phyloP scores from a whole-genome alignment of 768 basidiomycete species.

The Hirschioporus abietinus region DNA sequence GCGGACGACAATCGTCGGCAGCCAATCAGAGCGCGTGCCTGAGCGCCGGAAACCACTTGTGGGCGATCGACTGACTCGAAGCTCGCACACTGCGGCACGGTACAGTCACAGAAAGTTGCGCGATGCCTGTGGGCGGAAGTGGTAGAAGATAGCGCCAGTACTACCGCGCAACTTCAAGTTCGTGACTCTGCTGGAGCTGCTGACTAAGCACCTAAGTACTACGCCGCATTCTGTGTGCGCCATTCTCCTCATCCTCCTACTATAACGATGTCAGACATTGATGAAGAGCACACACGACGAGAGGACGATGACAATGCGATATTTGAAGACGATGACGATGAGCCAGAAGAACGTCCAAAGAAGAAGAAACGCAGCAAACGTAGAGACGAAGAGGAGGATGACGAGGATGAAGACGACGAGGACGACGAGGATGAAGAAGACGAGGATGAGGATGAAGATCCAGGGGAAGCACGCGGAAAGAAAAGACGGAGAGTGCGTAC shows the following conservation, averaged over 20 bases:
- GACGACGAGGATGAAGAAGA: conserved; percentile 34
- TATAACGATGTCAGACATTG: conserved; percentile 38
- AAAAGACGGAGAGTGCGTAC: conserved; percentile 57
- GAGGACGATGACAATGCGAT: conserved; percentile 24
- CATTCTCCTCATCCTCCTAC: conserved; percentile 21
- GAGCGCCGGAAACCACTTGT: no score
- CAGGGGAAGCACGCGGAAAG: conserved; percentile 41
- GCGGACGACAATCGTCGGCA: no score
- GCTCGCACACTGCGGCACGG: no score
- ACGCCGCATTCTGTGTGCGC: not conserved
- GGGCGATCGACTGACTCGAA: no score
- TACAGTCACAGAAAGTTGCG: no score
- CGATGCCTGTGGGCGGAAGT: no score
- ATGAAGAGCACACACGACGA: conserved; percentile 30
- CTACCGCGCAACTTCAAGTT: not conserved
- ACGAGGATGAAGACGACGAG: conserved; percentile 25
- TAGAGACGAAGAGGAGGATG: conserved; percentile 31
- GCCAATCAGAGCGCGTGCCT: no score
- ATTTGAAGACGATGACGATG: conserved; percentile 31
- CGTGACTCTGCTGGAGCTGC: no score
- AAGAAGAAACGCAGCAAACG: conserved; percentile 23
- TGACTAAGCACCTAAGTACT: not conserved
- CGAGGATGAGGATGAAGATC: conserved; percentile 42
- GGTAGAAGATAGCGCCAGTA: no score
- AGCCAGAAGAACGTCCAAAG: conserved; percentile 31